Base-by-base conservation (phyloP, 495 filamentous ascomycete genomes). In the Physcia stellaris region DNA sequence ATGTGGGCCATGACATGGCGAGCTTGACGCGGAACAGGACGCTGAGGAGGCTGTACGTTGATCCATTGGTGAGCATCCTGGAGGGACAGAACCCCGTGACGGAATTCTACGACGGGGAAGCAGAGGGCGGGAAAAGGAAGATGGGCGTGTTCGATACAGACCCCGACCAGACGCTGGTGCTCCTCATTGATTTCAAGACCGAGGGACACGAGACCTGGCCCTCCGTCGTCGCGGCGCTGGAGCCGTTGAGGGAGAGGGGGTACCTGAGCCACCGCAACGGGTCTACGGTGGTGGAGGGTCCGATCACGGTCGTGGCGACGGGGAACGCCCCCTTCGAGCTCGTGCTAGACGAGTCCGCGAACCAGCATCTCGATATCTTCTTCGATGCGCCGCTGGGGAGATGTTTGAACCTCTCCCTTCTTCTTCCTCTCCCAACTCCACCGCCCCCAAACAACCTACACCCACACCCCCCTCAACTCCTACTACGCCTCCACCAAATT, bases 1-100 rank as follows among this genome's bases (percentile, higher is more conserved):
- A 62, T 46, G 68, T 79, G n/a, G 72, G 70, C 4, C 74, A 79
- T 41, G 61, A 63, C 35, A 53, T 66, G 40, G 64, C 63, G 9
- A 61, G 64, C 22, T 48, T 75, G 31, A 66, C 60, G 1, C 50
- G 51, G 15, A 59, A 68, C 36, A 64, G 67, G 12, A 77, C 73
- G 0, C 53, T 79, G 0, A 55, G 64, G 21, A 61, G 58, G 13
- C 59, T 79, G 20, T 77, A 79, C 42, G 61, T 76, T 41, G 61
- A 73, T 35, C 73, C 73, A 9, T 59, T 79, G 16, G 44, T 68
- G 3, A 56, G 62, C 20, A 64, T 77, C 10, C 52, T 77, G 2
- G 55, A 63, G 26, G 61, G 58, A 7, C 68, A 71, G 39, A 73
- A 69, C 35, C 48, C 50, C 6, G 42, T 26, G 7, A 19, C 32